A percentile compares a stretch with the other conserved stretches of the same genome.
These are phyloP conservation scores for Coemansia sp. DNA, from an alignment of 192 early-diverging fungal species.

Conservation along the genomic window DNA sequence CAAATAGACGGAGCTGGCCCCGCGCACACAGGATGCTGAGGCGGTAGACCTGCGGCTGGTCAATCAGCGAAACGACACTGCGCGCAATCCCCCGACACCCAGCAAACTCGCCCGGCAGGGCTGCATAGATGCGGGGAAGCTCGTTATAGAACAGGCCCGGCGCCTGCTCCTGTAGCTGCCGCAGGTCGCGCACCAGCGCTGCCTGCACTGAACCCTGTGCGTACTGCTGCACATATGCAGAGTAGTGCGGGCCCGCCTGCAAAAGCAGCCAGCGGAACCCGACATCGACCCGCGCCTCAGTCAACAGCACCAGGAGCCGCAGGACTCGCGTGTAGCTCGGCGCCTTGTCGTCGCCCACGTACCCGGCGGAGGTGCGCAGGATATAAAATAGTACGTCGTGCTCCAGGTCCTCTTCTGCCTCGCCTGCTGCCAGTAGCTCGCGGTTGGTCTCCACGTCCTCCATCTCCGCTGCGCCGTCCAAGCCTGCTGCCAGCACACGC, in stretches of 20 bases:
- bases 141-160: conserved; percentile 33
- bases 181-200: conserved; percentile 41
- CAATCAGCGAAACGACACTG: conserved; percentile 40
- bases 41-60: conserved; percentile 49
- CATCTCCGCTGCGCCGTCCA: conserved; percentile 18
- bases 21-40: conserved; percentile 16
- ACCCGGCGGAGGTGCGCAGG: background rate
- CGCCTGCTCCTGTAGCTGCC: conserved; percentile 47
- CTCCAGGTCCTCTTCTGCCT: conserved; percentile 9
- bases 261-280: conserved; percentile 32
- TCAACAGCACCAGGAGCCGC: conserved; percentile 26
- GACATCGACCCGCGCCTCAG: conserved; percentile 17
- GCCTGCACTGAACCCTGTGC: conserved; percentile 16
- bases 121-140: conserved; percentile 27
- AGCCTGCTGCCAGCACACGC: conserved; percentile 28
- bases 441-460: conserved; percentile 48
- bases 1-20: conserved; percentile 26
- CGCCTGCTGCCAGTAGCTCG: conserved; percentile 17
- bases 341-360: background rate
- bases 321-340: background rate
- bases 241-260: background rate
- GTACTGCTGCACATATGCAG: conserved; percentile 12
- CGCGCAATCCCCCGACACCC: conserved; percentile 29
- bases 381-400: conserved; percentile 24
- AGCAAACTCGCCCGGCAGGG: conserved; percentile 30